Evolutionary conservation across 495 filamentous ascomycete genomes (phyloP).

Genomic region (Letharia lupina): DNA sequence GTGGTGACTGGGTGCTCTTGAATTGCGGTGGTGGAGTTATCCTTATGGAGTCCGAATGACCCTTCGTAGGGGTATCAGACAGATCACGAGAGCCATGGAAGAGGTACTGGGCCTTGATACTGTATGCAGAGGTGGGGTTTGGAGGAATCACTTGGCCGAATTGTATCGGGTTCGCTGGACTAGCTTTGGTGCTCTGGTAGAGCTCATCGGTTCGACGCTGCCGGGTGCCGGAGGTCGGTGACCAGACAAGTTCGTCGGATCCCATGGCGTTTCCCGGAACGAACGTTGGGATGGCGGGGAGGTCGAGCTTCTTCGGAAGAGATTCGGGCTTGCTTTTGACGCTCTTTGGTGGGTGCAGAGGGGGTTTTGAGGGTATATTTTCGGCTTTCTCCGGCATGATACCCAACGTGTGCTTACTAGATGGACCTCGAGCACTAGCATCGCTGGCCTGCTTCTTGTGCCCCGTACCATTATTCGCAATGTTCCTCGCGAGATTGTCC

Average conservation of each 20-base stretch:
- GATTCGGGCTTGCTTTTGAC: not conserved
- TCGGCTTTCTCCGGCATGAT: not conserved
- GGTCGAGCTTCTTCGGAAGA: not conserved
- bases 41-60: not conserved
- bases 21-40: not conserved
- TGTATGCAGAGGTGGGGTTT: not conserved
- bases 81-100: constrained; percentile 2
- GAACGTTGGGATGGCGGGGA: constrained; percentile 3
- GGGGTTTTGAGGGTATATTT: not conserved
- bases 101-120: not conserved
- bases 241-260: constrained; percentile 9
- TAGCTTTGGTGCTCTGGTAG: not conserved
- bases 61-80: not conserved
- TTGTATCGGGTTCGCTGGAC: not conserved
- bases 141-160: not conserved
- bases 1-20: constrained; percentile 1
- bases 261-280: not conserved
- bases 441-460: not conserved
- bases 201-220: constrained; percentile 9
- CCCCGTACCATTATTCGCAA: not conserved
- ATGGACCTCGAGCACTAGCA: not conserved
- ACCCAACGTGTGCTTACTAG: not conserved
- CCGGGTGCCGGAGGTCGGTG: constrained; percentile 10
- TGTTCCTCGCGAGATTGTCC: not conserved
- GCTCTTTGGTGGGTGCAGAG: not conserved